phyloP scores from a whole-genome alignment of 805 yeast genomes.

The Debaryomyces maramus region DNA sequence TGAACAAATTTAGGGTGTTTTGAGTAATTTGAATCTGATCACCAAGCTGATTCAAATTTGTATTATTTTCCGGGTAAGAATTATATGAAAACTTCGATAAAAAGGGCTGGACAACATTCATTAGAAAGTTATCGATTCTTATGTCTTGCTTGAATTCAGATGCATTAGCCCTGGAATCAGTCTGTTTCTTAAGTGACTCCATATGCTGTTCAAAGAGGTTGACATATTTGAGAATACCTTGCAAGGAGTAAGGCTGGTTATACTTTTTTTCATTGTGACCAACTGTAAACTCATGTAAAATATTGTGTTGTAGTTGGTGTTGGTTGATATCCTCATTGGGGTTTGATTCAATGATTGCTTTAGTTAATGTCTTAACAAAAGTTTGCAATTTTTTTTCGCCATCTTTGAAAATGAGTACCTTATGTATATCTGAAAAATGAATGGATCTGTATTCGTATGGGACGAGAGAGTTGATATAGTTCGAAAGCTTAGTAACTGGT shows the following conservation, averaged over 20 bases:
- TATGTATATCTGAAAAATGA: conserved; percentile 10
- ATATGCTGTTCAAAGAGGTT: background rate
- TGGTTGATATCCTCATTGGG: conserved; percentile 3
- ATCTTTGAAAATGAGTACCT: conserved; percentile 5
- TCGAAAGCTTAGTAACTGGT: conserved; percentile 4
- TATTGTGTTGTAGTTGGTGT: conserved; percentile 5
- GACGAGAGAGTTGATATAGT: conserved; percentile 6
- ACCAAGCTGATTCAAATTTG: background rate
- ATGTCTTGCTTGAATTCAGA: conserved; percentile 1
- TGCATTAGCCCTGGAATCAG: background rate
- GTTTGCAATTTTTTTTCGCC: conserved; percentile 8
- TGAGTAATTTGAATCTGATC: background rate
- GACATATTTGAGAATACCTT: conserved; percentile 6
- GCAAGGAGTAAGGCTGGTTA: conserved; percentile 11
- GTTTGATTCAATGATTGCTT: conserved; percentile 2
- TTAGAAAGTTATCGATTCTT: conserved; percentile 1
- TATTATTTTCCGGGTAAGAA: background rate
- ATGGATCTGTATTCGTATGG: conserved; percentile 9
- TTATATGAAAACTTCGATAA: conserved; percentile 1
- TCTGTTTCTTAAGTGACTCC: background rate
- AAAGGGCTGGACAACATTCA: conserved; percentile 2
- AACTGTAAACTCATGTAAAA: conserved; percentile 10
- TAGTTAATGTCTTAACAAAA: conserved; percentile 6
- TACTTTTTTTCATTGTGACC: conserved; percentile 12
- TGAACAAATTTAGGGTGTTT: conserved; percentile 10